phyloP scores from a whole-genome alignment of 1,139 yeast genomes.

The Taiozyma sp. region DNA sequence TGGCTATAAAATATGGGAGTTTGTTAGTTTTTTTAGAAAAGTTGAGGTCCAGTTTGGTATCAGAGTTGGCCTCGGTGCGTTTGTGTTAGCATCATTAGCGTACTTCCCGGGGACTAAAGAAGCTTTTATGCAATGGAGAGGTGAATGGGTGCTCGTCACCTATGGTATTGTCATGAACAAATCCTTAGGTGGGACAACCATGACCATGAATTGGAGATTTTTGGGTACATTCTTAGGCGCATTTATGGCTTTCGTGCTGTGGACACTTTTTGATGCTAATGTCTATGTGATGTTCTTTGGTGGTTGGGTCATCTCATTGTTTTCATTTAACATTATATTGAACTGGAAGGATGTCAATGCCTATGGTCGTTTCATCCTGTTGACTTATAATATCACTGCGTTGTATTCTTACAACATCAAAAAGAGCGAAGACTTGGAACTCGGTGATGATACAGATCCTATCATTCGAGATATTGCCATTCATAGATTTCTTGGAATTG shows the following conservation, averaged over 20 bases:
- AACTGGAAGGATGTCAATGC: slow-evolving; percentile 61
- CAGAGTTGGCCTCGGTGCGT: slow-evolving; percentile 75
- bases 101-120: slow-evolving; percentile 51
- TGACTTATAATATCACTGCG: slow-evolving; percentile 76
- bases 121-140: slow-evolving; percentile 59
- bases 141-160: slow-evolving; percentile 82
- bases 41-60: slow-evolving; percentile 76
- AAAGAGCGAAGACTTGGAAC: slow-evolving; percentile 48
- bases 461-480: slow-evolving; percentile 72
- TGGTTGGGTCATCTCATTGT: slow-evolving; percentile 56
- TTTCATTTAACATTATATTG: slow-evolving; percentile 64
- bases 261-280: slow-evolving; percentile 56
- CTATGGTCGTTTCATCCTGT: slow-evolving; percentile 65
- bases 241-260: slow-evolving; percentile 47
- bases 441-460: slow-evolving; percentile 65
- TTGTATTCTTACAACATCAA: slow-evolving; percentile 70
- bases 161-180: slow-evolving; percentile 83
- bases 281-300: slow-evolving; percentile 45
- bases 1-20: slow-evolving; percentile 34
- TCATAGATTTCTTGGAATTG: slow-evolving; percentile 70
- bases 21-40: slow-evolving; percentile 40
- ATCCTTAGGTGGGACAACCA: slow-evolving; percentile 80
- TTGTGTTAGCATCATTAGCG: slow-evolving; percentile 61
- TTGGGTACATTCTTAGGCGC: slow-evolving; percentile 77
- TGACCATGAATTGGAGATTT: slow-evolving; percentile 72